These are phyloP conservation scores for Pichia thaimueangensis DNA, from an alignment of 805 yeast genomes.

Conservation along the genomic window DNA sequence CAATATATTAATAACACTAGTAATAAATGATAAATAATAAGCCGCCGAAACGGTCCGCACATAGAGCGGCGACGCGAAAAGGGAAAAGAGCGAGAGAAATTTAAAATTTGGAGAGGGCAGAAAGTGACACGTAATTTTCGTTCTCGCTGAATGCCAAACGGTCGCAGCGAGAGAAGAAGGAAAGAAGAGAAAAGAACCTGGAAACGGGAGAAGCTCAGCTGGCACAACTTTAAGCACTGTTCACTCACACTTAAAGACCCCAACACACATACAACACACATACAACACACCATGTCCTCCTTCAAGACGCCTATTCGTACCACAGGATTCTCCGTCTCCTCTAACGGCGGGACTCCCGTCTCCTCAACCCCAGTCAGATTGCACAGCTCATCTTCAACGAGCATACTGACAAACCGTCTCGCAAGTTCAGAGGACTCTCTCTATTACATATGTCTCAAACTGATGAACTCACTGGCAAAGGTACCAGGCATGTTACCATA, in stretches of 20 bases:
- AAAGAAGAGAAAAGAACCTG: no score
- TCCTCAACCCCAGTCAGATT: constrained; percentile 24
- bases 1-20: no score
- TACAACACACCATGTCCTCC: constrained; percentile 15
- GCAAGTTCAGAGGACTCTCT: constrained; percentile 62
- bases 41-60: no score
- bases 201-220: no score
- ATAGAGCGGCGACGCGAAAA: no score
- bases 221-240: no score
- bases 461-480: constrained; percentile 48
- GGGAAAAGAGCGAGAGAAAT: no score
- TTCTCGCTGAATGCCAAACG: no score
- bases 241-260: neutral
- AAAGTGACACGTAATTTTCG: no score
- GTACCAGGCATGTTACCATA: constrained; percentile 67
- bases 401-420: constrained; percentile 53
- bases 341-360: constrained; percentile 10
- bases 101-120: no score
- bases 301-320: constrained; percentile 23
- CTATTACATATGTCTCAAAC: constrained; percentile 55
- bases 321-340: neutral
- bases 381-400: constrained; percentile 36
- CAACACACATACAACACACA: neutral
- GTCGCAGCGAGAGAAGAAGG: no score
- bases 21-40: no score